phyloP scores from a whole-genome alignment of 2,329 filamentous ascomycete genomes.

The Gaeumannomyces sp. region DNA sequence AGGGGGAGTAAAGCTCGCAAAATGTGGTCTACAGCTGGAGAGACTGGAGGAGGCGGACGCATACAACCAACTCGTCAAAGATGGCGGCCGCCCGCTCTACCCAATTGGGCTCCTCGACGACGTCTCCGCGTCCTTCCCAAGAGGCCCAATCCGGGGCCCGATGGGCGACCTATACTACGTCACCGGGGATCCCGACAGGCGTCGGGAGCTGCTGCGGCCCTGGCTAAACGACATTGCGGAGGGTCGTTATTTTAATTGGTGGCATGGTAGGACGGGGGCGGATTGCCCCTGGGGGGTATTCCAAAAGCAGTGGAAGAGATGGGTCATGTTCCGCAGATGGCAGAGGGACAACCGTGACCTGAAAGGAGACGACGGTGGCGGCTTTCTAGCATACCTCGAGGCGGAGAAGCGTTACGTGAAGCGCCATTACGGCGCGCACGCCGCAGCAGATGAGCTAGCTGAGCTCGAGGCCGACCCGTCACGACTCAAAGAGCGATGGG shows the following conservation, averaged over 20 bases:
- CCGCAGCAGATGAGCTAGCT: no score
- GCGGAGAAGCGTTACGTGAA: background rate
- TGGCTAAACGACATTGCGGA: background rate
- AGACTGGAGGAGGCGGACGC: no score
- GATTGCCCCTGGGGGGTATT: background rate
- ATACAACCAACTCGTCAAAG: conserved; percentile 1
- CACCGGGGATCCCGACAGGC: background rate
- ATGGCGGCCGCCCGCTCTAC: conserved; percentile 5
- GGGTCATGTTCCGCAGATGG: conserved; percentile 2
- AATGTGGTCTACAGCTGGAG: no score
- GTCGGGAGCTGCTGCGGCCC: conserved; percentile 2
- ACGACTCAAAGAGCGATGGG: background rate
- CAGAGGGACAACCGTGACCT: conserved; percentile 3
- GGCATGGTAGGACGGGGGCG: background rate
- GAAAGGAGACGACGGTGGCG: background rate
- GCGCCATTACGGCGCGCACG: no score
- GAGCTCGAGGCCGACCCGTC: background rate
- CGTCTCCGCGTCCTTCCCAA: background rate
- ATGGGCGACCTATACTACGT: no score
- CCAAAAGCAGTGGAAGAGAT: background rate
- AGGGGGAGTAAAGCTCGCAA: no score
- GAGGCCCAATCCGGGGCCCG: no score
- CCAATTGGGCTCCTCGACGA: background rate
- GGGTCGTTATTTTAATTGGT: background rate
- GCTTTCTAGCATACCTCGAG: background rate